Evolutionary conservation across 1,284 basidiomycete genomes (phyloP).

Genomic region (Fistulinella cinereoalba): DNA sequence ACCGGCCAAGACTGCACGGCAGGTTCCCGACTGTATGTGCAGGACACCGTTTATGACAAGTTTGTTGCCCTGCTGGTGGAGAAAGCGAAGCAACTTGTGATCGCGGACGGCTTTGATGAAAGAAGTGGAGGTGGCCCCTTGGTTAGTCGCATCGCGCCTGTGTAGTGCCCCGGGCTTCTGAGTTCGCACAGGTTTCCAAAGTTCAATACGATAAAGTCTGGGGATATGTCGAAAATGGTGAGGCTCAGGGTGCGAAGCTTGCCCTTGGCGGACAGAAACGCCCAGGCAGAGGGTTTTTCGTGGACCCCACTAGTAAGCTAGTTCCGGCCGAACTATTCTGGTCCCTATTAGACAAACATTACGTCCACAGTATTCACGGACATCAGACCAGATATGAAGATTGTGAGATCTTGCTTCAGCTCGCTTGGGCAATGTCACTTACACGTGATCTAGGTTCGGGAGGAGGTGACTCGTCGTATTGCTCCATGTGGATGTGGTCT

Average conservation of each 20-base stretch:
- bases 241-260: conserved; percentile 78
- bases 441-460: conserved; percentile 53
- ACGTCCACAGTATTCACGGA: conserved; percentile 66
- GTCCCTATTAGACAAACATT: conserved; percentile 1
- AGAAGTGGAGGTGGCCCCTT: conserved; percentile 76
- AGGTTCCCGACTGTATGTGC: conserved; percentile 82
- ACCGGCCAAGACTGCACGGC: conserved; percentile 88
- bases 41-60: conserved; percentile 81
- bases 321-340: conserved; percentile 5
- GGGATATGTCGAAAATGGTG: conserved; percentile 86
- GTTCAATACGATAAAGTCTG: conserved; percentile 87
- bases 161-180: conserved; percentile 9
- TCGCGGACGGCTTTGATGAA: conserved; percentile 82
- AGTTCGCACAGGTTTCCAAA: conserved; percentile 63
- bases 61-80: conserved; percentile 68
- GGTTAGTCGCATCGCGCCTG: conserved; percentile 42
- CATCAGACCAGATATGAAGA: conserved; percentile 71
- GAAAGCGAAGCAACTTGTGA: conserved; percentile 66
- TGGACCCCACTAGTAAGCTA: conserved; percentile 71
- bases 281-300: conserved; percentile 65
- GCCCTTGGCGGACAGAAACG: conserved; percentile 78
- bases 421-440: conserved; percentile 5
- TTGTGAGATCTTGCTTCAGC: conserved; percentile 46
- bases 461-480: conserved; percentile 50
- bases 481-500: conserved; percentile 3